These are phyloP conservation scores for Pythium guiyangense DNA, from an alignment of 352 stramenopile species.

Conservation along the genomic window DNA sequence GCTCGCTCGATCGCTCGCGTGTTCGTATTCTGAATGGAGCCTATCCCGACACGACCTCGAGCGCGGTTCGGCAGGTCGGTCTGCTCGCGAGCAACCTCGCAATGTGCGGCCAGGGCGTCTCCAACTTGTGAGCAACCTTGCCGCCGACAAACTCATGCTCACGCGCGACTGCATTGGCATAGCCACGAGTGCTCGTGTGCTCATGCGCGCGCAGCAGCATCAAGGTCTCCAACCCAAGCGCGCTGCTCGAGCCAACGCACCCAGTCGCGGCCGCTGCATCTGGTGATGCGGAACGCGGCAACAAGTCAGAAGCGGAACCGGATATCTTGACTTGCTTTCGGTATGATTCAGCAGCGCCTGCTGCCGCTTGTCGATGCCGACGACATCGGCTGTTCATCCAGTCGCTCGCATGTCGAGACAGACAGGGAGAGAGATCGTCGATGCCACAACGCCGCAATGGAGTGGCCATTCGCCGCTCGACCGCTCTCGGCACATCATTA, in stretches of 20 bases:
- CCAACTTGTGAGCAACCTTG: too few species aligned
- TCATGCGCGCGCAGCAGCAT: too few species aligned
- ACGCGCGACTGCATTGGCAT: too few species aligned
- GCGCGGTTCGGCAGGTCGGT: too few species aligned
- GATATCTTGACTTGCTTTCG: conserved; percentile 8
- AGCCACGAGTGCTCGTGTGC: too few species aligned
- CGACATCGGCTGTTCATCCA: not conserved
- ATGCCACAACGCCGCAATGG: not conserved
- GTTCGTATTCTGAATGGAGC: too few species aligned
- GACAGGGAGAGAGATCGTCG: not conserved
- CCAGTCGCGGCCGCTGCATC: not conserved
- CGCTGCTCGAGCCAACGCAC: not conserved
- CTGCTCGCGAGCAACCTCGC: too few species aligned
- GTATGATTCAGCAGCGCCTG: not conserved
- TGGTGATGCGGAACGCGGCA: conserved; percentile 6
- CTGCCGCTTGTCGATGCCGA: not conserved
- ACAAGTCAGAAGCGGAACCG: conserved; percentile 5
- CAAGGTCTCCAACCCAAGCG: too few species aligned
- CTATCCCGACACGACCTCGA: too few species aligned
- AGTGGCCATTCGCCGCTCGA: not conserved
- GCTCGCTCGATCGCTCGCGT: too few species aligned
- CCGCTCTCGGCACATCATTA: conserved; percentile 6
- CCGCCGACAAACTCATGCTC: too few species aligned
- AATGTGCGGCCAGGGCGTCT: too few species aligned
- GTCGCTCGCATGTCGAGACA: not conserved